phyloP scores from a whole-genome alignment of 495 filamentous ascomycete species.

The Paragyromitra xinjiangensis region DNA sequence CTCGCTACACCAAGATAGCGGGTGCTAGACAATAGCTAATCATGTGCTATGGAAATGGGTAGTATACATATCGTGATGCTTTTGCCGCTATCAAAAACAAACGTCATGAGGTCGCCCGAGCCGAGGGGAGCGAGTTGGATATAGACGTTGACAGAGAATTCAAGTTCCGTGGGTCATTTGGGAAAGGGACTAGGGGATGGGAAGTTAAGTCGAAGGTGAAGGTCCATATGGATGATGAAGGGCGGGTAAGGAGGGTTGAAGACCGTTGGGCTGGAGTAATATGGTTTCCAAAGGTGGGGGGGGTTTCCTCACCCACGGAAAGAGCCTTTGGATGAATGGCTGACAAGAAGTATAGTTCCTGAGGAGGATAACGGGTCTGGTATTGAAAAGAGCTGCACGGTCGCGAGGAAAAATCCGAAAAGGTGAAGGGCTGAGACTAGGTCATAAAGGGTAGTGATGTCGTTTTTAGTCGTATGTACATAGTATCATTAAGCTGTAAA shows the following conservation, averaged over 20 bases:
- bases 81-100: not conserved
- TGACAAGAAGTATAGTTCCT: constrained; percentile 8
- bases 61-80: not conserved
- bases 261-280: not conserved
- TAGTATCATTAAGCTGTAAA: constrained; percentile 9
- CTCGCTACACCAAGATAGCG: not conserved
- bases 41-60: not conserved
- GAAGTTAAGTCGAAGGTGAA: constrained; percentile 12
- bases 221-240: not conserved
- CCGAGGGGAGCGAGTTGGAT: not conserved
- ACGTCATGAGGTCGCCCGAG: constrained; percentile 7
- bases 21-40: not conserved
- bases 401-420: not conserved
- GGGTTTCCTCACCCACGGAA: not conserved
- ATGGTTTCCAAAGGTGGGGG: constrained; percentile 5
- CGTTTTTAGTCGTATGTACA: constrained; percentile 19
- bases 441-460: not conserved
- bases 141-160: constrained; percentile 1
- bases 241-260: not conserved
- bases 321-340: not conserved
- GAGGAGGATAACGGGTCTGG: not conserved
- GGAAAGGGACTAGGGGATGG: not conserved
- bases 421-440: not conserved
- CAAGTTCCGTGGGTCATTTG: constrained; percentile 6
- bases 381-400: not conserved